These are phyloP conservation scores for Smithsoniella earleae DNA, from an alignment of 163 green algal genomes.

Conservation along the genomic window DNA sequence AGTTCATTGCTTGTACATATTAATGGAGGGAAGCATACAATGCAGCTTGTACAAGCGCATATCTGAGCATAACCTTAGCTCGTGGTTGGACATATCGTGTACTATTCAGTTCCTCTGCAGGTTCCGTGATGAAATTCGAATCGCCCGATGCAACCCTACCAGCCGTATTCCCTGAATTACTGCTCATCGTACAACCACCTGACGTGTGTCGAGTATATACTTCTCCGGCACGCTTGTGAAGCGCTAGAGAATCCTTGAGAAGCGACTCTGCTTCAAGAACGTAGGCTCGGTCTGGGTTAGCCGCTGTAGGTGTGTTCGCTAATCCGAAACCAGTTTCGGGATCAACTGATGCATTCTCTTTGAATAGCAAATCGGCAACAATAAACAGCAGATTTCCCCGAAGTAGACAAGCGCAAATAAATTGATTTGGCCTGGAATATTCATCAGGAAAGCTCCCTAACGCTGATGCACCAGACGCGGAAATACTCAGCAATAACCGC, in stretches of 20 bases:
- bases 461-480: not conserved
- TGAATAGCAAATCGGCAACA: constrained; percentile 2
- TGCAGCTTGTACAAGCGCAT: constrained; percentile 12
- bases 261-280: constrained; percentile 16
- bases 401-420: constrained; percentile 19
- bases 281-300: not conserved
- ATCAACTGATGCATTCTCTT: not conserved
- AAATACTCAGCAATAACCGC: not conserved
- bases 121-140: not conserved
- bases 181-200: not conserved
- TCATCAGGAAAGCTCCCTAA: not conserved
- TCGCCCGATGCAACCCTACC: too few relatives aligned
- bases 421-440: not conserved
- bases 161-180: not conserved
- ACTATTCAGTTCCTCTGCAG: not conserved
- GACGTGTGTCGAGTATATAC: not conserved
- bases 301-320: not conserved
- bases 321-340: constrained; percentile 19
- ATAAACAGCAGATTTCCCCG: constrained; percentile 21
- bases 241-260: not conserved
- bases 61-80: constrained; percentile 22
- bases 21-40: not conserved
- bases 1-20: not conserved
- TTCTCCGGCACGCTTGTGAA: not conserved
- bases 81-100: not conserved